Conservation (phyloP, 768 basidiomycete species). For the Hydnomerulius pinastri region DNA sequence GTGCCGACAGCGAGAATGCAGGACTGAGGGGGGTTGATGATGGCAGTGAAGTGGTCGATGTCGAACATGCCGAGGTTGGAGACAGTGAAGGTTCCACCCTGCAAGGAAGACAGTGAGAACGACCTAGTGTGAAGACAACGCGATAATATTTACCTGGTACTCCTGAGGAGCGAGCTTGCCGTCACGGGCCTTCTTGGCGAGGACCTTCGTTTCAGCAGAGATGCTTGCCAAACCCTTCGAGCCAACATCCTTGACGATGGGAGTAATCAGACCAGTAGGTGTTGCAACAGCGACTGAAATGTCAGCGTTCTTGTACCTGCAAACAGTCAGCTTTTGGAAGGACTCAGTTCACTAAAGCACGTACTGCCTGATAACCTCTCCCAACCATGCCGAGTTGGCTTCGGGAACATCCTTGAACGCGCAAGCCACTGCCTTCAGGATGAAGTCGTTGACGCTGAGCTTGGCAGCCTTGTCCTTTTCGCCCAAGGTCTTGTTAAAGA, state of each 20-base stretch:
- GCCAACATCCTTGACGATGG: constrained; percentile 93
- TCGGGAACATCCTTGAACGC: constrained; percentile 95
- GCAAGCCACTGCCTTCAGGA: constrained; percentile 91
- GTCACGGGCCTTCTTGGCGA: constrained; percentile 95
- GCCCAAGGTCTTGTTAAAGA: constrained; percentile 88
- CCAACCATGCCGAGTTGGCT: constrained; percentile 97
- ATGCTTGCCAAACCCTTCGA: constrained; percentile 91
- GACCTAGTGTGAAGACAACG: not conserved
- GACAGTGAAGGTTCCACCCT: constrained; percentile 98
- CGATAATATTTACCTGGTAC: constrained; percentile 71
- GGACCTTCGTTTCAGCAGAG: constrained; percentile 86
- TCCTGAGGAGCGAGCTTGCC: constrained; percentile 94
- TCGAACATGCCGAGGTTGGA: constrained; percentile 99
- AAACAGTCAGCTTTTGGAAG: not conserved
- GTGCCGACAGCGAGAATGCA: constrained; percentile 96
- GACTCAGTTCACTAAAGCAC: constrained; percentile 29
- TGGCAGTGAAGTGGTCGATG: constrained; percentile 94
- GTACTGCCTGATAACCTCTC: constrained; percentile 92
- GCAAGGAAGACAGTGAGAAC: constrained; percentile 6
- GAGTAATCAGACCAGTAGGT: constrained; percentile 93
- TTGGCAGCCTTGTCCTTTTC: constrained; percentile 91
- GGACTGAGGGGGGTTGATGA: constrained; percentile 98
- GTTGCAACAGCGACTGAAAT: constrained; percentile 98
- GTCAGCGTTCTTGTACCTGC: constrained; percentile 93
- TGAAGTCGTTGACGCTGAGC: constrained; percentile 97